Base-by-base conservation (phyloP, 176 grass and related monocot genomes). In the Ensete glaucum region DNA sequence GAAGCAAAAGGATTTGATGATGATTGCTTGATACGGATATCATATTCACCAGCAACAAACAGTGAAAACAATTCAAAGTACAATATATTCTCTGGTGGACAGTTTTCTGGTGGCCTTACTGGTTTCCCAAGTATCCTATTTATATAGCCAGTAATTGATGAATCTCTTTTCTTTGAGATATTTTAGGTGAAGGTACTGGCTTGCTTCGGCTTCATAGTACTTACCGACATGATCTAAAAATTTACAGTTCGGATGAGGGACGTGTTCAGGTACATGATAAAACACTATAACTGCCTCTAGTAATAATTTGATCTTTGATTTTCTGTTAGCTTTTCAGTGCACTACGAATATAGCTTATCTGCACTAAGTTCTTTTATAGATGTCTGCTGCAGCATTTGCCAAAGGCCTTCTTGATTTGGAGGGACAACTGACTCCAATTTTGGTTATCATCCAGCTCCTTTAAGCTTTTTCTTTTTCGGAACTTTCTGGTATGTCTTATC, bases 321-420 rank as follows among this genome's bases (percentile, higher is more conserved):
- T 62, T 65, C 8, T 57, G 14, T 25, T 56, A 50, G 17, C 12
- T 49, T 48, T 9, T n/a, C 15, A 50, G 13, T 69, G 21, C 49
- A 73, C 16, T 23, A 62, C 23, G n/a, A 23, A 53, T 16, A 52
- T 9, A 9, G 24, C 48, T 65, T 17, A 52, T 77, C 49, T 11
- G 2, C 15, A 26, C 23, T 60, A 9, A 53, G 13, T 81, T 49
- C 64, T 69, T 64, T 53, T 9, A n/a, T 79, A 97, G 90, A 97
- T 97, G 90, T 97, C 93, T 79, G 90, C 90, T 0, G 89, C 93
- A 2, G 93, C 90, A 87, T 97, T 97, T 90, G 88, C 93, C 16
- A 97, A 97, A 88, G 93, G 93, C 69, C 93, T 97, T 85, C 93
- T 97, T 87, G 93, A 97, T 88, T 84, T 97, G 73, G 93, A 97